A percentile compares a stretch with the other conserved stretches of the same genome.
Evolutionary conservation across 1,284 basidiomycete genomes (phyloP).

Genomic region (Volvariella volvacea): DNA sequence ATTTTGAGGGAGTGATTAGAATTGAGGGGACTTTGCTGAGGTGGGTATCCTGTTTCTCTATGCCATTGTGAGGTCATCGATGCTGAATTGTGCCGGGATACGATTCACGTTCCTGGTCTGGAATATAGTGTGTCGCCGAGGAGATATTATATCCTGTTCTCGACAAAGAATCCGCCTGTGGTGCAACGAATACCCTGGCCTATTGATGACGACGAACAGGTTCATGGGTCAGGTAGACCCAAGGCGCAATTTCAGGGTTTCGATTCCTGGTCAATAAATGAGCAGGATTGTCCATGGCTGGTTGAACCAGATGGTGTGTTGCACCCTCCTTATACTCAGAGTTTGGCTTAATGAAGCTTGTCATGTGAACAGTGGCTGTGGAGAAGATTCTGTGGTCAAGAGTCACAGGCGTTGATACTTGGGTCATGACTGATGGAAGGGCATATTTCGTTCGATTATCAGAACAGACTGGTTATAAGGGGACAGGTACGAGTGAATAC

Average conservation of each 20-base stretch:
- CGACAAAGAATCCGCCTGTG: slow-evolving; percentile 62
- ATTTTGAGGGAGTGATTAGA: slow-evolving; percentile 78
- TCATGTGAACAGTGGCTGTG: slow-evolving; percentile 44
- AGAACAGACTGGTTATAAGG: slow-evolving; percentile 20
- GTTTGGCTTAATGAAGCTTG: slow-evolving; percentile 2
- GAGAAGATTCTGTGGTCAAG: slow-evolving; percentile 51
- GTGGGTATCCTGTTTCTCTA: slow-evolving; percentile 34
- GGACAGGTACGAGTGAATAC: slow-evolving; percentile 8
- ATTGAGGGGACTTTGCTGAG: slow-evolving; percentile 72
- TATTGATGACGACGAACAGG: slow-evolving; percentile 33
- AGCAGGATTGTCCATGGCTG: slow-evolving; percentile 68
- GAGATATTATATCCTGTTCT: slow-evolving; percentile 61
- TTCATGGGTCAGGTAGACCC: slow-evolving; percentile 27
- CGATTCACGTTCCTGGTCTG: background rate
- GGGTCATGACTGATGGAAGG: slow-evolving; percentile 77
- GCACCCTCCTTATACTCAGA: background rate
- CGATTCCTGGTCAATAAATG: slow-evolving; percentile 68
- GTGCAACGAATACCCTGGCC: slow-evolving; percentile 82
- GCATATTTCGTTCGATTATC: slow-evolving; percentile 68
- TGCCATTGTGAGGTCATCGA: background rate
- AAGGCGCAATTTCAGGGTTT: slow-evolving; percentile 33
- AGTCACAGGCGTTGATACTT: slow-evolving; percentile 59
- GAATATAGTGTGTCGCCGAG: slow-evolving; percentile 62
- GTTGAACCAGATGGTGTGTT: slow-evolving; percentile 59
- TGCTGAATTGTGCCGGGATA: background rate